Percentiles rank a stretch among this genome's conserved stretches.
phyloP scores from a whole-genome alignment of 148 eudicot genomes.

The Rhododendron griersonianum region DNA sequence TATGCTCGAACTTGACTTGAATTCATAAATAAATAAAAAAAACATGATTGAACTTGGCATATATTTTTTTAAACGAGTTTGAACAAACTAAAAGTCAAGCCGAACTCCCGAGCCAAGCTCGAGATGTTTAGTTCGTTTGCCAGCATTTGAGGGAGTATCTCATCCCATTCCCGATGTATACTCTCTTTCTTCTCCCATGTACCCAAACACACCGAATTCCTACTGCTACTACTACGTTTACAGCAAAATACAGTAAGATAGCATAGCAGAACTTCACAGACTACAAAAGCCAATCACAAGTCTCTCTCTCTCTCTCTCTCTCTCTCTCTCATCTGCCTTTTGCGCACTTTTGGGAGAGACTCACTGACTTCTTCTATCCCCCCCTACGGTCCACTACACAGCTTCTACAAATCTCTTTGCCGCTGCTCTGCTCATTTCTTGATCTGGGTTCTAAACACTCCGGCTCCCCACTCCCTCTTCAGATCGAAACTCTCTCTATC shows the following conservation, averaged over 20 bases:
- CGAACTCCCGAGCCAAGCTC: too few species aligned
- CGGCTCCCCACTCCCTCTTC: neutral
- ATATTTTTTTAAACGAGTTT: too few species aligned
- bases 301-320: neutral
- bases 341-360: neutral
- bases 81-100: too few species aligned
- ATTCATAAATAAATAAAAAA: too few species aligned
- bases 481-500: neutral
- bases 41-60: too few species aligned
- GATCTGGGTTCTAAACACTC: conserved; percentile 12
- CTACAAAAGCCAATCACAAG: conserved; percentile 14
- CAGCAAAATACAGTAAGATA: neutral
- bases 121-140: too few species aligned
- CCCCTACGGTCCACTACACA: neutral
- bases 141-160: too few species aligned
- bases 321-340: neutral
- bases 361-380: neutral
- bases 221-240: neutral
- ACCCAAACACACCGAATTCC: neutral
- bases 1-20: too few species aligned
- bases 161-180: too few species aligned
- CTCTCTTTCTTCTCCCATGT: neutral
- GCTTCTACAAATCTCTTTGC: neutral
- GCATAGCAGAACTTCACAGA: neutral
- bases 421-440: conserved; percentile 5